Evolutionary conservation across 1,284 basidiomycete genomes (phyloP).

Genomic region (Ganoderma resinaceum): DNA sequence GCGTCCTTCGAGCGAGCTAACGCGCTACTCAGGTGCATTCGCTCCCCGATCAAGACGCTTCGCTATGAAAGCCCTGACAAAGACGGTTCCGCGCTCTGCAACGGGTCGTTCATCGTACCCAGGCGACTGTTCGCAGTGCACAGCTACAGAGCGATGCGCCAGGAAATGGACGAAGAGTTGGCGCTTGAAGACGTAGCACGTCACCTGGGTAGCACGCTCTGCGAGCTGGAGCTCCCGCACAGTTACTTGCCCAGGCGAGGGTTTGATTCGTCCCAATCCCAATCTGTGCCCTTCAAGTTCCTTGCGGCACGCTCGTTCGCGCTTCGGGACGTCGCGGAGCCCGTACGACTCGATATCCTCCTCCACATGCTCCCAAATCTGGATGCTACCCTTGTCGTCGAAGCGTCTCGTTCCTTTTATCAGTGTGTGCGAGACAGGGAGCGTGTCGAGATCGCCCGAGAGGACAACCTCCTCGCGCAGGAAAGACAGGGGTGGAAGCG

Average conservation of each 20-base stretch:
- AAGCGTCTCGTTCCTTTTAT: neutral
- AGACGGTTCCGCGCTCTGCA: neutral
- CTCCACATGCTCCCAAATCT: neutral
- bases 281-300: neutral
- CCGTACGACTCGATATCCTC: neutral
- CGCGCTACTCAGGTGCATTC: neutral
- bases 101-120: neutral
- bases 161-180: neutral
- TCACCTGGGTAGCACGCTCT: neutral
- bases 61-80: neutral
- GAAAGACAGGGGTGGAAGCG: neutral
- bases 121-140: neutral
- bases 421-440: neutral
- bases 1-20: neutral
- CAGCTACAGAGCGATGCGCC: neutral
- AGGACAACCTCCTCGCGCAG: neutral
- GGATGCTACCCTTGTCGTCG: neutral
- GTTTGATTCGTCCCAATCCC: neutral
- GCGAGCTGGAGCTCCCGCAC: neutral
- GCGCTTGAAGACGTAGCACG: neutral
- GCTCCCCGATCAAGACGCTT: neutral
- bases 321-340: neutral
- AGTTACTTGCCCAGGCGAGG: neutral
- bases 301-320: neutral
- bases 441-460: neutral